Conservation (phyloP, 148 eudicot species). For the Nyssa sinensis region DNA sequence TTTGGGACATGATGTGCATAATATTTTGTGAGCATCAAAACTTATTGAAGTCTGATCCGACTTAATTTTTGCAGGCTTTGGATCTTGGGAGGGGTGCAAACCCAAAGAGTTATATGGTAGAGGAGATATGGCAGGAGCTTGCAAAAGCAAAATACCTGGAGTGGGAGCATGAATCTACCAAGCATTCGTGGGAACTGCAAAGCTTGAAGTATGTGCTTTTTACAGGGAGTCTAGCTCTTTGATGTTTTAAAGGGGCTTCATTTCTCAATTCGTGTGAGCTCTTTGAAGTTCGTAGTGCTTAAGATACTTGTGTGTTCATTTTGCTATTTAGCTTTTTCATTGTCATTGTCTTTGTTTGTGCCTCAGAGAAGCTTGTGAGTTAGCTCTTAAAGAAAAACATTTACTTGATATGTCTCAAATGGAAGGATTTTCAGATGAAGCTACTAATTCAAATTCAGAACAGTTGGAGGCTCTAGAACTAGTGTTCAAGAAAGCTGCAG, state of each 20-base stretch:
- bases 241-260: neutral
- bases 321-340: slow-evolving; percentile 4
- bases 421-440: slow-evolving; percentile 53
- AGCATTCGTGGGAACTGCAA: slow-evolving; percentile 71
- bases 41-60: neutral
- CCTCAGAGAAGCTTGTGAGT: slow-evolving; percentile 69
- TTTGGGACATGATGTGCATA: neutral
- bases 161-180: slow-evolving; percentile 80
- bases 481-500: slow-evolving; percentile 73
- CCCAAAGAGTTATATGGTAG: slow-evolving; percentile 70
- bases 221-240: too few species aligned
- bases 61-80: slow-evolving; percentile 50
- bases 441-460: slow-evolving; percentile 27
- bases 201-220: slow-evolving; percentile 61
- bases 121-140: slow-evolving; percentile 91
- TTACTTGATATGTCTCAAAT: slow-evolving; percentile 30
- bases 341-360: slow-evolving; percentile 4
- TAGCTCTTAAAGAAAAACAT: slow-evolving; percentile 75
- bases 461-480: slow-evolving; percentile 54
- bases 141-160: slow-evolving; percentile 76
- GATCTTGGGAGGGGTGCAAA: slow-evolving; percentile 84
- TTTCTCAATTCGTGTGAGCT: neutral
- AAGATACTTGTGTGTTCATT: neutral
- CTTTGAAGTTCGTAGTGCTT: too few species aligned
- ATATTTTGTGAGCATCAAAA: neutral